These are phyloP conservation scores for Trypanosoma melophagium DNA, from an alignment of 208 protist species.

Conservation along the genomic window DNA sequence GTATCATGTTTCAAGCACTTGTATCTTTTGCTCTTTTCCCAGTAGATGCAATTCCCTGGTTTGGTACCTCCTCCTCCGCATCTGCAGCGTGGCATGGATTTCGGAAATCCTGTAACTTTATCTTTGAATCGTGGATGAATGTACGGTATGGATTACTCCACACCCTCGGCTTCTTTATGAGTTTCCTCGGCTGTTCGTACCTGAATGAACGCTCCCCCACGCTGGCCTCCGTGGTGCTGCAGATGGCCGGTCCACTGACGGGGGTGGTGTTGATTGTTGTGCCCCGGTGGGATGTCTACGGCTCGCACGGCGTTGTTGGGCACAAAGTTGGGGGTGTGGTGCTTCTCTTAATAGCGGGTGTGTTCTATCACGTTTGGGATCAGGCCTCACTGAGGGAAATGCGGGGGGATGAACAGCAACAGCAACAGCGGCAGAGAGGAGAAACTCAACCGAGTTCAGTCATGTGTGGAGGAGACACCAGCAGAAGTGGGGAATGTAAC, in stretches of 20 bases:
- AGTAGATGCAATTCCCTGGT: conserved; percentile 74
- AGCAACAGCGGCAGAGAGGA: conserved; percentile 31
- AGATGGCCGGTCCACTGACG: conserved; percentile 75
- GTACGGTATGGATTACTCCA: conserved; percentile 66
- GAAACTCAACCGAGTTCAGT: neutral
- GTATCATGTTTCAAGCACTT: conserved; percentile 67
- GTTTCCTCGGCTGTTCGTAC: conserved; percentile 79
- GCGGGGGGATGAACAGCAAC: conserved; percentile 9
- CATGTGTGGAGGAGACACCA: too few species aligned
- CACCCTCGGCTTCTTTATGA: conserved; percentile 74
- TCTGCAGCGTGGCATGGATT: conserved; percentile 56
- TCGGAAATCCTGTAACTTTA: conserved; percentile 46
- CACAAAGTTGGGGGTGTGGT: conserved; percentile 75
- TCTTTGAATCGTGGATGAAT: conserved; percentile 66
- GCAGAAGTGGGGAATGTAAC: too few species aligned
- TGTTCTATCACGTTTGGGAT: conserved; percentile 82
- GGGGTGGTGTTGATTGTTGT: conserved; percentile 71
- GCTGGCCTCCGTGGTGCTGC: conserved; percentile 78
- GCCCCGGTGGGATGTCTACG: conserved; percentile 78
- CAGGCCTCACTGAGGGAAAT: conserved; percentile 48
- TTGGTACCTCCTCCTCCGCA: conserved; percentile 50
- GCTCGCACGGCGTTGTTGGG: conserved; percentile 52
- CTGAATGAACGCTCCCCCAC: conserved; percentile 84
- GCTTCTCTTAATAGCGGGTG: conserved; percentile 53
- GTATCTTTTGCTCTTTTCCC: conserved; percentile 67